These are phyloP conservation scores for Silene noctiflora DNA, from an alignment of 179 eudicot species.

Conservation along the genomic window DNA sequence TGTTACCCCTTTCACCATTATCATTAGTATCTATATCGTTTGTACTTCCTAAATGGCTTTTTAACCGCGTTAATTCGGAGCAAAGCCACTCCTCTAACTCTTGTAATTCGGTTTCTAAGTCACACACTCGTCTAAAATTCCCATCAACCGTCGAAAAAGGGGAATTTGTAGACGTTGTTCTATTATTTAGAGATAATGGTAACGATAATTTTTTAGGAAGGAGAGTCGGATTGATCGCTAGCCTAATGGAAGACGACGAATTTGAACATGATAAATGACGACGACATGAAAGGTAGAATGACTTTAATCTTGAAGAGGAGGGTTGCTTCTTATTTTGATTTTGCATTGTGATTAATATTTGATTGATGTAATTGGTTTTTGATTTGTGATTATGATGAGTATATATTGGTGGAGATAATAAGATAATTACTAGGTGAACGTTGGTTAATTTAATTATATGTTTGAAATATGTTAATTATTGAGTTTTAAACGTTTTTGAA, in stretches of 20 bases:
- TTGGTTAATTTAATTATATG: neutral
- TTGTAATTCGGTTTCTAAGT: conserved; percentile 25
- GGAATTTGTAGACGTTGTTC: neutral
- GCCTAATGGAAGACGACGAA: conserved; percentile 14
- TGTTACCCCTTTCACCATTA: conserved; percentile 4
- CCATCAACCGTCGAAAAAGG: neutral
- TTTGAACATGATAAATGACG: conserved; percentile 25
- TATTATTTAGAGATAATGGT: neutral
- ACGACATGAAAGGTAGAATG: conserved; percentile 22
- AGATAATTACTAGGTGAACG: neutral
- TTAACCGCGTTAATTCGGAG: conserved; percentile 21
- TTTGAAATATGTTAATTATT: too few relatives aligned
- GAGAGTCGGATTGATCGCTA: conserved; percentile 16
- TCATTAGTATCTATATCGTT: neutral
- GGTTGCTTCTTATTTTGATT: conserved; percentile 14
- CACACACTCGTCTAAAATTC: conserved; percentile 21
- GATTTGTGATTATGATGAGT: too few relatives aligned
- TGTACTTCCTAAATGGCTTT: conserved; percentile 16
- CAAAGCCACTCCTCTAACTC: conserved; percentile 30
- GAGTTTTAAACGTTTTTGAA: conserved; percentile 12
- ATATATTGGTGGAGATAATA: neutral
- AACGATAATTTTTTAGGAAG: neutral
- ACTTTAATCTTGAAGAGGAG: conserved; percentile 16
- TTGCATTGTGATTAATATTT: conserved; percentile 16
- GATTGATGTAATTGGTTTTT: neutral